These are phyloP conservation scores for Lomentospora prolificans DNA, from an alignment of 2,329 filamentous ascomycete genomes.

Conservation along the genomic window DNA sequence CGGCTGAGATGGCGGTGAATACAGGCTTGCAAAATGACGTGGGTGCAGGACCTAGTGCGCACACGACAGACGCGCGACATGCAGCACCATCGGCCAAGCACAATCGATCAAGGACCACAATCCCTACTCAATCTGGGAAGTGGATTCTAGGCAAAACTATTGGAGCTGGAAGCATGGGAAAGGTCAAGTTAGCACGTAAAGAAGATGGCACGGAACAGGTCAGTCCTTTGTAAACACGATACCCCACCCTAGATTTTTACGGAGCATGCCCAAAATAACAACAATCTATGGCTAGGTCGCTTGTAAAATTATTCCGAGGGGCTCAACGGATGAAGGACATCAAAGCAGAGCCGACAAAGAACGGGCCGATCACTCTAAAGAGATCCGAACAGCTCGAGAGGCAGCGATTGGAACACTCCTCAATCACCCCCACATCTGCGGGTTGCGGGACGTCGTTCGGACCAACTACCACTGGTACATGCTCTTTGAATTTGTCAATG, in stretches of 20 bases:
- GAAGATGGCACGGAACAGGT: slow-evolving; percentile 86
- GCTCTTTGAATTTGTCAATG: slow-evolving; percentile 98
- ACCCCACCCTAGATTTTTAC: too few relatives aligned
- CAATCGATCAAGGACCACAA: slow-evolving; percentile 62
- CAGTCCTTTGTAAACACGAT: not conserved
- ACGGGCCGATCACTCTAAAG: slow-evolving; percentile 89
- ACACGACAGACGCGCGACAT: not conserved
- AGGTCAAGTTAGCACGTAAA: slow-evolving; percentile 91
- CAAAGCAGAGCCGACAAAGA: slow-evolving; percentile 65
- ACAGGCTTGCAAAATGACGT: not conserved
- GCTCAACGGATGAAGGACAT: slow-evolving; percentile 77
- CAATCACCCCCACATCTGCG: slow-evolving; percentile 92
- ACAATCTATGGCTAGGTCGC: slow-evolving; percentile 55
- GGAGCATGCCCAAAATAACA: too few relatives aligned
- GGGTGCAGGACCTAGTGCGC: not conserved
- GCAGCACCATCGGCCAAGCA: slow-evolving; percentile 25
- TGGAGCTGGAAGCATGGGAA: slow-evolving; percentile 96
- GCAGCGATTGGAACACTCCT: slow-evolving; percentile 92
- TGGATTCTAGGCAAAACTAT: slow-evolving; percentile 97
- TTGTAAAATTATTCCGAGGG: slow-evolving; percentile 91
- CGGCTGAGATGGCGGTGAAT: not conserved
- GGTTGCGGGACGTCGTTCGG: slow-evolving; percentile 86
- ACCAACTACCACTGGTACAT: slow-evolving; percentile 99
- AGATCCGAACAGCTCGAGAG: slow-evolving; percentile 88
- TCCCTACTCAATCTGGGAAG: slow-evolving; percentile 81